These are phyloP conservation scores for Linaria vulgaris DNA, from an alignment of 257 asterid species.

Conservation along the genomic window DNA sequence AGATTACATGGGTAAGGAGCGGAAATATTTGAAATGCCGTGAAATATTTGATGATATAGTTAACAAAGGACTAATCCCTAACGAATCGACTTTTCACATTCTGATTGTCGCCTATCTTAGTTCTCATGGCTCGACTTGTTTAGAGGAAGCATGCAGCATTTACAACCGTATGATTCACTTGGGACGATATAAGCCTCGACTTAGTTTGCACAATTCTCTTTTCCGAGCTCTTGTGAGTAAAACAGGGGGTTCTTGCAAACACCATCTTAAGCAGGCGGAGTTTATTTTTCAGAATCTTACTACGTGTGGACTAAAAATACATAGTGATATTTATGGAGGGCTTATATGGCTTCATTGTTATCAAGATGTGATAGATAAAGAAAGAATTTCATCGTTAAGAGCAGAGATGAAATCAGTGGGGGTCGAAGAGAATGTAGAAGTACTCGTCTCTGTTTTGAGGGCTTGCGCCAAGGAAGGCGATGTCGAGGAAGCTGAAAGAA, in stretches of 20 bases:
- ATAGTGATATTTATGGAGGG: conserved; percentile 70
- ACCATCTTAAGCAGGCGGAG: conserved; percentile 81
- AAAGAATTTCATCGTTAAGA: conserved; percentile 62
- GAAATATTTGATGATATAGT: conserved; percentile 78
- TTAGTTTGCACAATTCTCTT: conserved; percentile 82
- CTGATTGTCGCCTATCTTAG: conserved; percentile 80
- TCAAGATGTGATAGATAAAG: conserved; percentile 73
- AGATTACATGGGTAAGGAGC: conserved; percentile 91
- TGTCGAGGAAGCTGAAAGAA: conserved; percentile 64
- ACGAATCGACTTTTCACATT: conserved; percentile 83
- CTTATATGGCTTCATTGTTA: conserved; percentile 91
- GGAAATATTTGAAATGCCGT: conserved; percentile 76
- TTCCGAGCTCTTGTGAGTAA: conserved; percentile 72
- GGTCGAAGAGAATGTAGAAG: conserved; percentile 56
- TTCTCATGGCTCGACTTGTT: conserved; percentile 51
- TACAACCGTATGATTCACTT: conserved; percentile 89
- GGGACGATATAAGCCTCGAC: conserved; percentile 82
- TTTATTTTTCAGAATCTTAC: conserved; percentile 72
- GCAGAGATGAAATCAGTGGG: conserved; percentile 61
- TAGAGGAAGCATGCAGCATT: conserved; percentile 75
- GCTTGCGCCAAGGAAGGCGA: conserved; percentile 83
- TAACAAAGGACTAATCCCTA: conserved; percentile 79
- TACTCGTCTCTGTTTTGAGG: conserved; percentile 69
- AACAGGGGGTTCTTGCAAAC: conserved; percentile 50
- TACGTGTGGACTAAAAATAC: conserved; percentile 58